phyloP scores from a whole-genome alignment of 139 green algal genomes.

The Pleodorina starrii region DNA sequence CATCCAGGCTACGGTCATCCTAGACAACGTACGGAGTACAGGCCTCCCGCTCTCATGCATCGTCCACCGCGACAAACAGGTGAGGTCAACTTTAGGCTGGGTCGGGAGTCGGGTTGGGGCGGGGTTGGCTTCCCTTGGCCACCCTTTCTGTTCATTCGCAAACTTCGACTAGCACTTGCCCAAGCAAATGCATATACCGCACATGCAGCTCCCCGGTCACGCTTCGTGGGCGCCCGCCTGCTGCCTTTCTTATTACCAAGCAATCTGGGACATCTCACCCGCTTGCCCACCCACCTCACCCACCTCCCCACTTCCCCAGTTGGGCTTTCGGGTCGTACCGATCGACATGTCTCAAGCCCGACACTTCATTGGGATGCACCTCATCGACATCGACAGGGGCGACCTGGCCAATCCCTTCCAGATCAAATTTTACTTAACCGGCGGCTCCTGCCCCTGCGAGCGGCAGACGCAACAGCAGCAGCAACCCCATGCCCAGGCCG shows the following conservation, averaged over 20 bases:
- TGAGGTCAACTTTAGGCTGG: no score
- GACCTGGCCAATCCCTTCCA: no score
- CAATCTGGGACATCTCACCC: no score
- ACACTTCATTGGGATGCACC: conserved; percentile 26
- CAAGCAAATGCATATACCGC: no score
- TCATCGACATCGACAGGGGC: background rate
- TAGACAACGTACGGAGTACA: background rate
- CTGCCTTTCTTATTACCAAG: no score
- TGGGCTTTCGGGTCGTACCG: conserved; percentile 9
- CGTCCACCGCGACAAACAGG: conserved; percentile 27
- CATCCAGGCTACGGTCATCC: background rate
- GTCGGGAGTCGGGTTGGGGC: no score
- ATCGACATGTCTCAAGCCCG: conserved; percentile 31
- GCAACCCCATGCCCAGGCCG: background rate
- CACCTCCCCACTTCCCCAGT: background rate
- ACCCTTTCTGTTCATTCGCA: no score
- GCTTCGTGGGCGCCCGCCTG: no score
- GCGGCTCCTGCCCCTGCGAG: conserved; percentile 33
- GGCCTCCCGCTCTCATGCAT: background rate
- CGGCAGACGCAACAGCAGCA: background rate
- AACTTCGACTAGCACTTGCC: background rate
- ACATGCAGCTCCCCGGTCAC: no score
- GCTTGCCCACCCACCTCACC: background rate
- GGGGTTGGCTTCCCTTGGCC: no score
- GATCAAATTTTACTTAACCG: conserved; percentile 16